Base-by-base conservation (phyloP, 345 rosid genomes). In the Zanthoxylum bungeanum region DNA sequence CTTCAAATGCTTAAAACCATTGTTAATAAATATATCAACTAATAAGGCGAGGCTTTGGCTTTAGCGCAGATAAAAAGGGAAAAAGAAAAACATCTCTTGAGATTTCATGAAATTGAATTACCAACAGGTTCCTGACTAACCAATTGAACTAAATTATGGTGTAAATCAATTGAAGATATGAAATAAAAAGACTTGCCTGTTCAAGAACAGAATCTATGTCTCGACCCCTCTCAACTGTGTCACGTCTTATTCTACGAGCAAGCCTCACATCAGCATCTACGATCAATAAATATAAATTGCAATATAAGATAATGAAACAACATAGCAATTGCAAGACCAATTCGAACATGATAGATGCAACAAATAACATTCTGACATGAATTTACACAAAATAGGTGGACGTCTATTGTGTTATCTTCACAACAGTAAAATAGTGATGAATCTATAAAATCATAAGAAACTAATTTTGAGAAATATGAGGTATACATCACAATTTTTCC, bases 181-280 rank as follows among this genome's bases (percentile, higher is more conserved):
- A 50, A 19, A 67, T 31, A 27, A 9, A 75, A 51, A 24, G 65
- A 69, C 79, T 82, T 72, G 89, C 98, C 94, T 93, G 98, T 80
- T 93, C 98, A 80, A 96, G 99, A 70, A 96, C 99, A 77, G 99
- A 93, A 81, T 85, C 80, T 65, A 96, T 73, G 70, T 93, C 99
- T 85, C 99, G 84, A 67, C 97, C 96, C 89, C 98, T 88, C 85
- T 91, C 92, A 78, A 93, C 95, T 0, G 93, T 96, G 77, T 96
- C 99, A 78, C 99, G 95, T 70, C 94, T 85, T 78, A 96, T 91
- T 85, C 99, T 87, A 36, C 99, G 97, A 83, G 99, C 99, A 82
- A 96, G 98, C 85, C 99, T 93, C 81, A 93, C 99, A 84, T 96
- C 99, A 74, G 98, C 97, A 89, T 96, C 99, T 96, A 85, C 39